Evolutionary conservation across 129 eudicot genomes (phyloP).

Genomic region (Chrysanthemum makinoi): DNA sequence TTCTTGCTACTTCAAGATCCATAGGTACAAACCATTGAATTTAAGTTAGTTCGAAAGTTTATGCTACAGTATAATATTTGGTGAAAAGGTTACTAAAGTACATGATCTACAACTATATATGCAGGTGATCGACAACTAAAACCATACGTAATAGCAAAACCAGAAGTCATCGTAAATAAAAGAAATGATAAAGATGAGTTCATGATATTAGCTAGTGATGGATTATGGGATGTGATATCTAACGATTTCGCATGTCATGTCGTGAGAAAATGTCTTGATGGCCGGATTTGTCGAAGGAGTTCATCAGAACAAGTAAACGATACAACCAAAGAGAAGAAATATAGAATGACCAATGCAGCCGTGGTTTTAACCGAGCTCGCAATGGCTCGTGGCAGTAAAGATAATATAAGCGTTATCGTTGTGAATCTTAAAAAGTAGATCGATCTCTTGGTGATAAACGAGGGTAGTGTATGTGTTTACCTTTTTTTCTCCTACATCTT

Average conservation of each 20-base stretch:
- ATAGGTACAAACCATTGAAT: conserved; percentile 38
- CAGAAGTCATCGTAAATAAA: conserved; percentile 48
- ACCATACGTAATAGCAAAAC: conserved; percentile 54
- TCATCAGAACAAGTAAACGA: conserved; percentile 9
- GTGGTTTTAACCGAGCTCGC: conserved; percentile 49
- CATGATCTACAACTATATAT: background rate
- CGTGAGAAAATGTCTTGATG: conserved; percentile 51
- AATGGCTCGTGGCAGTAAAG: conserved; percentile 58
- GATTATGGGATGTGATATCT: conserved; percentile 63
- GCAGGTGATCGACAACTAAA: conserved; percentile 54
- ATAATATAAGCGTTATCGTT: conserved; percentile 58
- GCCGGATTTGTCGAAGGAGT: conserved; percentile 28
- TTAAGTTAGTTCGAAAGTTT: background rate
- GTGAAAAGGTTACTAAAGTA: background rate
- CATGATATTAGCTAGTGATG: conserved; percentile 60
- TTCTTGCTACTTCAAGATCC: conserved; percentile 76
- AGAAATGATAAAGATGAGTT: conserved; percentile 52
- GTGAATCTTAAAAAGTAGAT: conserved; percentile 33
- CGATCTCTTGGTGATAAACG: conserved; percentile 8
- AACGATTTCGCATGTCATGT: conserved; percentile 57
- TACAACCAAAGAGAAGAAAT: background rate
- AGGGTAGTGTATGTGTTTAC: conserved; percentile 17
- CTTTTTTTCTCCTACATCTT: no score
- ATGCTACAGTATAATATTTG: background rate
- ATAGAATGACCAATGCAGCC: conserved; percentile 43